Base-by-base conservation (phyloP, 257 asterid species). In the Handroanthus guayacan region DNA sequence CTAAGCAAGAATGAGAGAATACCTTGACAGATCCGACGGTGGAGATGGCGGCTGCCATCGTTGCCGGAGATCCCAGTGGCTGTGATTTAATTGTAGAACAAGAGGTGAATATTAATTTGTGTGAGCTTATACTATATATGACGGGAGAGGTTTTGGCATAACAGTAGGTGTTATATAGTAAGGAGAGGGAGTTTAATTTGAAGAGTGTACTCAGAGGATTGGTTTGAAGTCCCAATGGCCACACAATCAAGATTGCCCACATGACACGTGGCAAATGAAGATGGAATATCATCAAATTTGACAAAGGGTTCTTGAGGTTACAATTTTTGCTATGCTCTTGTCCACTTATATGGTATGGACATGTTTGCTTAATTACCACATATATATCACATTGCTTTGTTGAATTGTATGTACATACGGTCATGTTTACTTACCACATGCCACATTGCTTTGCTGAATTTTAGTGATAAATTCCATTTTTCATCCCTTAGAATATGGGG, bases 11-110 rank as follows among this genome's bases (percentile, higher is more conserved):
- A 48, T 2, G 39, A 37, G 63, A 41, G 11, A 9, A n/a, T 86
- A 88, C 95, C 87, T 84, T 85, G 82, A 89, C 86, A 75, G 88
- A 88, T 78, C 95, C 95, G 77, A 86, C 70, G 55, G 95, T 78
- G 13, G 95, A 74, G 85, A 88, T 79, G 62, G 97, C 86, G 18
- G 88, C 82, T 0, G 89, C 90, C 95, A 91, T 86, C 37, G 70
- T 11, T 60, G 75, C 5, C 0, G 18, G 34, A 11, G 80, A 64
- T 78, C 47, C 20, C 45, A 31, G 17, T 5, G 34, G 77, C 25
- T 60, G 78, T 10, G 52, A 67, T 5, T 52, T 14, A 20, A 36
- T 31, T 31, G 60, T 20, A 10, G 3, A 67, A 12, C 58, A 52
- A 13, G 58, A 52, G 66, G 25, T 39, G 37, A 13, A 7, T 9